Evolutionary conservation across 2,329 filamentous ascomycete genomes (phyloP).

Genomic region (Nectriaceae sp.): DNA sequence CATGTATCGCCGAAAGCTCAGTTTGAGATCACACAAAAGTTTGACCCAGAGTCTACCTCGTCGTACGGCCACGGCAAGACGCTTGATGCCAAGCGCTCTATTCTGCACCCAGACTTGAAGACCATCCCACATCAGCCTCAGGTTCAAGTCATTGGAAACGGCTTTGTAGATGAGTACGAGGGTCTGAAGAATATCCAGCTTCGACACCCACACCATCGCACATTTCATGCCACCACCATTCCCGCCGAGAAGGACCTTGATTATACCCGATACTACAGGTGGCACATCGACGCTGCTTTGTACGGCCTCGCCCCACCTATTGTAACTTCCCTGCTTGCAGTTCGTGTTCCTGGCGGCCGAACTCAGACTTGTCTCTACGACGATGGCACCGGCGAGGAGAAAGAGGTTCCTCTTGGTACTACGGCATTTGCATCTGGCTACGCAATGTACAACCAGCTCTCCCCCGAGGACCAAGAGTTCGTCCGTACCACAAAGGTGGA

Average conservation of each 20-base stretch:
- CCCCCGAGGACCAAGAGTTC: constrained; percentile 66
- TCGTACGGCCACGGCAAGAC: constrained; percentile 78
- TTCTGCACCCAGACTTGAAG: constrained; percentile 79
- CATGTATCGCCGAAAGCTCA: constrained; percentile 69
- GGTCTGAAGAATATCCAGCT: constrained; percentile 68
- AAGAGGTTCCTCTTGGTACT: constrained; percentile 71
- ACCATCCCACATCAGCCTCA: constrained; percentile 80
- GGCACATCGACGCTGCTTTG: constrained; percentile 79
- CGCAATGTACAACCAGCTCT: constrained; percentile 69
- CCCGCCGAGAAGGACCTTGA: constrained; percentile 52
- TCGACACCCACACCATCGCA: constrained; percentile 75
- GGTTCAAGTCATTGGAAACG: constrained; percentile 75
- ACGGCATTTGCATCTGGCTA: constrained; percentile 76
- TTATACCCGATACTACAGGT: constrained; percentile 67
- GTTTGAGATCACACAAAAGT: constrained; percentile 71
- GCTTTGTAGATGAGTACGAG: constrained; percentile 68
- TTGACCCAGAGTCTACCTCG: constrained; percentile 65
- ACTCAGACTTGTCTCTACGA: constrained; percentile 72
- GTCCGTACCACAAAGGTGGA: constrained; percentile 67
- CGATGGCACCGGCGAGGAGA: constrained; percentile 65
- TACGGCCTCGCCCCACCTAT: constrained; percentile 75
- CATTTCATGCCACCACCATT: constrained; percentile 69
- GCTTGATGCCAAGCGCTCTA: constrained; percentile 61
- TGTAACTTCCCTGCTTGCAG: constrained; percentile 72
- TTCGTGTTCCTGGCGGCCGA: constrained; percentile 68